phyloP scores from a whole-genome alignment of 2,329 filamentous ascomycete genomes.

The Emmonsiellopsis sp. region DNA sequence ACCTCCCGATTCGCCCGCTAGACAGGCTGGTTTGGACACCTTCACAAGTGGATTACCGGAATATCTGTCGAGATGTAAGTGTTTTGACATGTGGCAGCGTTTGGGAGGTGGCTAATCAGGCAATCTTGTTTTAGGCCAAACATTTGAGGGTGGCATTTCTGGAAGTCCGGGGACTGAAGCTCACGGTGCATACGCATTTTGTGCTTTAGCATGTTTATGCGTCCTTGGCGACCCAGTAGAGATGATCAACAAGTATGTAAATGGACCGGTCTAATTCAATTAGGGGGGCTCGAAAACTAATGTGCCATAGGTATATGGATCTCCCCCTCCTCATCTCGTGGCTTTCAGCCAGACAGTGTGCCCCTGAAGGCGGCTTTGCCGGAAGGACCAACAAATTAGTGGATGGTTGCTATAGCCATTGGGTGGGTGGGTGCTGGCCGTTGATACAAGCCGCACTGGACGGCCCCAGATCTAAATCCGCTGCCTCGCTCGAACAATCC shows the following conservation, averaged over 20 bases:
- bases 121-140: constrained; percentile 56
- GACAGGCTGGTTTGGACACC: constrained; percentile 50
- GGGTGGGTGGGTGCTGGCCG: constrained; percentile 93
- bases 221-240: constrained; percentile 71
- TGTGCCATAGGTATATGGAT: constrained; percentile 57
- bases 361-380: constrained; percentile 84
- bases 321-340: constrained; percentile 69
- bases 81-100: constrained; percentile 5
- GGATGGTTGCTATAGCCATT: constrained; percentile 96
- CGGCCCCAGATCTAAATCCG: constrained; percentile 32
- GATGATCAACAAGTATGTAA: constrained; percentile 59
- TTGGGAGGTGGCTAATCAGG: constrained; percentile 5
- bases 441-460: constrained; percentile 71
- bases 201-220: constrained; percentile 77
- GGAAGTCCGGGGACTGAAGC: constrained; percentile 79
- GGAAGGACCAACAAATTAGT: constrained; percentile 96
- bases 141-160: constrained; percentile 88
- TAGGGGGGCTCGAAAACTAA: constrained; percentile 4
- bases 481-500: constrained; percentile 15
- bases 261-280: constrained; percentile 1
- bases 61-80: constrained; percentile 72
- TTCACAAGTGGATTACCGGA: constrained; percentile 66
- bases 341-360: constrained; percentile 81
- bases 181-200: constrained; percentile 94
- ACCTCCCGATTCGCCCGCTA: constrained; percentile 60